phyloP scores from a whole-genome alignment of 202 grass and related monocot genomes.

The Musa balbisiana region DNA sequence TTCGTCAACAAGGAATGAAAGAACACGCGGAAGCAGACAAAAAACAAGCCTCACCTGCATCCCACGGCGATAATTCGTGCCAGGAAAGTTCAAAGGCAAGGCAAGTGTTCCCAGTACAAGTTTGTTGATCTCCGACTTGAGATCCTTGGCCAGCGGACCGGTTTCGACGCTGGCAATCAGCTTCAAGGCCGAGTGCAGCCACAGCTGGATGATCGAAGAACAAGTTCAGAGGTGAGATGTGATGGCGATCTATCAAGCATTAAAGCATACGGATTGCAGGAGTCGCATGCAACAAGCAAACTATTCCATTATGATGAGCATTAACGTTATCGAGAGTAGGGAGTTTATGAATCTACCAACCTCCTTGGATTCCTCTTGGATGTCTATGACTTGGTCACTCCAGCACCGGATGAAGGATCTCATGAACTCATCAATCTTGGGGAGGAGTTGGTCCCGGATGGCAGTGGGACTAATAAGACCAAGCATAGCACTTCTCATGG shows the following conservation, averaged over 20 bases:
- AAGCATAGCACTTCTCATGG: conserved; percentile 26
- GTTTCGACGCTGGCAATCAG: conserved; percentile 12
- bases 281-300: too few species aligned
- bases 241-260: too few species aligned
- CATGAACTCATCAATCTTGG: conserved; percentile 34
- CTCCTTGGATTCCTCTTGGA: conserved; percentile 28
- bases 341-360: neutral
- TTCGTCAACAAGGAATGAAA: neutral
- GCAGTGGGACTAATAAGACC: conserved; percentile 4
- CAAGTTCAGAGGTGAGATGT: too few species aligned
- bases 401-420: conserved; percentile 15
- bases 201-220: conserved; percentile 1
- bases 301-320: too few species aligned
- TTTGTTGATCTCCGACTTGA: conserved; percentile 3
- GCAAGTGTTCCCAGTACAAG: conserved; percentile 13
- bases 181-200: conserved; percentile 14
- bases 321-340: too few species aligned
- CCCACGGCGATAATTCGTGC: conserved; percentile 12
- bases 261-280: too few species aligned
- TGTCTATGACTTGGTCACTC: conserved; percentile 18
- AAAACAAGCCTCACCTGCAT: conserved; percentile 4
- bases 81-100: conserved; percentile 14
- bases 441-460: conserved; percentile 24
- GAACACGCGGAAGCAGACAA: neutral
- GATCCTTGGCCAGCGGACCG: neutral